These are phyloP conservation scores for Myriangium duriaei DNA, from an alignment of 2,329 filamentous ascomycete species.

Conservation along the genomic window DNA sequence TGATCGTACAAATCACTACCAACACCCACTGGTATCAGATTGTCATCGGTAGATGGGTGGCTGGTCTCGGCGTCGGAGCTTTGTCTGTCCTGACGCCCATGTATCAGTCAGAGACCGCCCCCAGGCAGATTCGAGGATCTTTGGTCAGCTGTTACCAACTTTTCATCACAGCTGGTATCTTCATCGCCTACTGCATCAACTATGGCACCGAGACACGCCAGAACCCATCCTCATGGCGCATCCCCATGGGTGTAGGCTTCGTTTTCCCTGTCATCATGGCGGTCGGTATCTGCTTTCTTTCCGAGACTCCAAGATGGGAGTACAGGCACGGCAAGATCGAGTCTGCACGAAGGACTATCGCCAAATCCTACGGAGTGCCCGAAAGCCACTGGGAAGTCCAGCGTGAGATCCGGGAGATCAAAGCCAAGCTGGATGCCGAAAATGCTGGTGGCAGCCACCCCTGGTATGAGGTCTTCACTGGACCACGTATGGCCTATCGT, in stretches of 20 bases:
- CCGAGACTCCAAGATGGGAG: conserved; percentile 46
- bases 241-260: conserved; percentile 49
- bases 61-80: conserved; percentile 52
- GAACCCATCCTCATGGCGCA: conserved; percentile 46
- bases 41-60: conserved; percentile 52
- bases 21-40: conserved; percentile 48
- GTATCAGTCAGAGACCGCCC: conserved; percentile 42
- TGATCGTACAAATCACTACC: conserved; percentile 53
- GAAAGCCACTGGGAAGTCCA: conserved; percentile 42
- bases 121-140: conserved; percentile 4
- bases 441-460: conserved; percentile 36
- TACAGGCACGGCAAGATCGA: conserved; percentile 44
- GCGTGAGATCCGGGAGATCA: conserved; percentile 43
- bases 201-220: conserved; percentile 43
- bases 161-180: conserved; percentile 57
- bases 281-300: conserved; percentile 41
- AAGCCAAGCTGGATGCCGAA: conserved; percentile 43
- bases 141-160: conserved; percentile 49
- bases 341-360: conserved; percentile 37
- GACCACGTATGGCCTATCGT: conserved; percentile 55
- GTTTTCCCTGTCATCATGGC: conserved; percentile 44
- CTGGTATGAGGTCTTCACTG: conserved; percentile 55
- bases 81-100: conserved; percentile 54
- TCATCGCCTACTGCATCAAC: conserved; percentile 39
- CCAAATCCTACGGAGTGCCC: conserved; percentile 43